These are phyloP conservation scores for Penicillium nucicola DNA, from an alignment of 495 filamentous ascomycete species.

Conservation along the genomic window DNA sequence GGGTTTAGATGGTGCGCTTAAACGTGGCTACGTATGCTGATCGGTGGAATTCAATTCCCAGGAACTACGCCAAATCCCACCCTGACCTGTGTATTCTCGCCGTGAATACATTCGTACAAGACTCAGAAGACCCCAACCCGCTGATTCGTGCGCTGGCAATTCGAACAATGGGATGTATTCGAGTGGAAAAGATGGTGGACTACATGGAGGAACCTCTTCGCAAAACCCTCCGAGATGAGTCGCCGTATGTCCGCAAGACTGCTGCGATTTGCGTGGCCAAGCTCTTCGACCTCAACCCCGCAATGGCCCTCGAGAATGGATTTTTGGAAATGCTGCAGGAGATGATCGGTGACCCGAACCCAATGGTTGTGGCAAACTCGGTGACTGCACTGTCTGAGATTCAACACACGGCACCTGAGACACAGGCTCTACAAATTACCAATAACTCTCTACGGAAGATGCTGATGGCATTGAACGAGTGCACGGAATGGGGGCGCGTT, in stretches of 20 bases:
- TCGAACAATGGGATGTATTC: slow-evolving; percentile 98
- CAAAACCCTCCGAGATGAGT: slow-evolving; percentile 96
- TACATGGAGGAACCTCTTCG: slow-evolving; percentile 99
- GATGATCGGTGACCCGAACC: slow-evolving; percentile 94
- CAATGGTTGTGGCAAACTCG: slow-evolving; percentile 97
- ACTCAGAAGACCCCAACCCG: slow-evolving; percentile 97
- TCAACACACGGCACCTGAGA: slow-evolving; percentile 84
- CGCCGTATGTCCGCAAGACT: slow-evolving; percentile 96
- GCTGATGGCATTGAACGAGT: slow-evolving; percentile 95
- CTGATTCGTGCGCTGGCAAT: slow-evolving; percentile 93
- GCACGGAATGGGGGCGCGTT: slow-evolving; percentile 98
- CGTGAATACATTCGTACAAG: slow-evolving; percentile 99
- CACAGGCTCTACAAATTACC: slow-evolving; percentile 77
- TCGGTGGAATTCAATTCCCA: slow-evolving; percentile 27
- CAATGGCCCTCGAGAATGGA: slow-evolving; percentile 92
- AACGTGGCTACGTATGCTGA: slow-evolving; percentile 13
- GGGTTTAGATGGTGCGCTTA: slow-evolving; percentile 25
- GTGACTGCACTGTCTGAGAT: slow-evolving; percentile 95
- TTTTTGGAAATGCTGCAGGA: slow-evolving; percentile 96
- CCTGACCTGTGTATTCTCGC: slow-evolving; percentile 98
- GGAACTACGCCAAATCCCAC: slow-evolving; percentile 99
- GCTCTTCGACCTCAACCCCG: slow-evolving; percentile 90
- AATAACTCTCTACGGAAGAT: slow-evolving; percentile 84
- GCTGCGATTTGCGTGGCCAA: slow-evolving; percentile 98
- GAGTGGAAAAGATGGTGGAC: slow-evolving; percentile 99